Evolutionary conservation across 202 grass and related monocot genomes (phyloP), one percentile per base, ranked within the genome.

Genomic region (Zizania palustris): DNA sequence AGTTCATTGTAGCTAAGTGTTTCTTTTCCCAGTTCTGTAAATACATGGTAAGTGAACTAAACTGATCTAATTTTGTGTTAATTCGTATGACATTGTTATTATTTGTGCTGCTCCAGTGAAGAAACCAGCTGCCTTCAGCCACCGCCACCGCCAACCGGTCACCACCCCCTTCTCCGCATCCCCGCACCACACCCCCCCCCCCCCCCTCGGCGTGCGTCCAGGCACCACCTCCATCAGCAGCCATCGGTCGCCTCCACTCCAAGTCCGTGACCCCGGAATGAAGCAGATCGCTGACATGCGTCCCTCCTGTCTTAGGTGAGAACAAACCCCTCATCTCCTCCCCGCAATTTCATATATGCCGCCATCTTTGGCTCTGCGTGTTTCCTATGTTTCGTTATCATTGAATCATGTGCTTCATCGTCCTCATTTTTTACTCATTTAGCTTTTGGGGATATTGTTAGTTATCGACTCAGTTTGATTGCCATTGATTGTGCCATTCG

Each of bases 41-140:
- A 54, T n/a, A 54, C 3, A n/a, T 3, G 7, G 3, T 4, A 19
- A 18, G 28, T 48, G 12, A 34, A 9, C 0, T 7, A 0, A 28
- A n/a, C 20, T 51, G 1, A 7, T 1, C 0, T 13, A 16, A 21
- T 20, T 85, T 75, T 60, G 38, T 10, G 40, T 62, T 16, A 37
- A 14, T 1, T 72, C 19, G n/a, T 28, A 44, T 50, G 60, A 66
- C 44, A 50, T 8, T 54, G 15, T 21, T 69, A 3, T 11, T 4
- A 12, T 5, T 4, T 84, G 11, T 79, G 36, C 64, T 72, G 82
- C 78, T 64, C 49, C 73, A 9, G 16, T 61, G 48, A 92, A 85
- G 74, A 87, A 78, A 55, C 7, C 67, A 6, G 7, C 65, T 12
- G 46, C 21, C 5, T 9, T 40, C 53, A 42, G 22, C n/a, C n/a